phyloP scores from a whole-genome alignment of 2,329 filamentous ascomycete species.

The Aureobasidium melanogenum region DNA sequence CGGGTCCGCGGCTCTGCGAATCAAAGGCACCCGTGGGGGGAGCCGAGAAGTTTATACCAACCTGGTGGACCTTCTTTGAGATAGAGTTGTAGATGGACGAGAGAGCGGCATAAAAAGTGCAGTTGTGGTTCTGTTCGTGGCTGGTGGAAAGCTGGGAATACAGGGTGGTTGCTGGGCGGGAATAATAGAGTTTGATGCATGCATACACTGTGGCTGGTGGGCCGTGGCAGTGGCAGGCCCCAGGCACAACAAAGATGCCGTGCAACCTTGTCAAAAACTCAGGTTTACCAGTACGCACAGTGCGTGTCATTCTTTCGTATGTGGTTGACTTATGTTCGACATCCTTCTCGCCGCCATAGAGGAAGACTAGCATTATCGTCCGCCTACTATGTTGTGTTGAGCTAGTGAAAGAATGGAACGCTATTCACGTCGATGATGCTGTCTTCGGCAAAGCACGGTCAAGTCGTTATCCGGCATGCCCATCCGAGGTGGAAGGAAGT shows the following conservation, averaged over 20 bases:
- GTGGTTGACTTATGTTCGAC: neutral
- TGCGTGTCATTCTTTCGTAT: neutral
- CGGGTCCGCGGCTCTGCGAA: constrained; percentile 2
- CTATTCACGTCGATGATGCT: neutral
- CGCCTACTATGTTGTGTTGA: neutral
- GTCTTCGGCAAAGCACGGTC: neutral
- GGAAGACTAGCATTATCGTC: neutral
- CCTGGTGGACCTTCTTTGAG: neutral
- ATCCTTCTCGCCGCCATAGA: neutral
- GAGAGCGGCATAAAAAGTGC: neutral
- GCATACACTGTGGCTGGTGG: neutral
- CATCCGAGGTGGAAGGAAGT: neutral
- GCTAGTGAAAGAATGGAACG: neutral
- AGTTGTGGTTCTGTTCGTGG: neutral
- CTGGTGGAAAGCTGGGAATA: neutral
- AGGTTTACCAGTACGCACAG: neutral
- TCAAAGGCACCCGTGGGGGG: neutral
- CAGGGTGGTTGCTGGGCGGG: neutral
- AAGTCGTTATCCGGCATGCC: neutral
- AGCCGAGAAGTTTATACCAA: neutral
- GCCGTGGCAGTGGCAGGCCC: neutral
- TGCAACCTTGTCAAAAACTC: neutral
- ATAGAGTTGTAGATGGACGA: neutral
- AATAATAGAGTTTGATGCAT: constrained; percentile 3
- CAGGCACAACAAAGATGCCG: neutral